A percentile compares a stretch with the other conserved stretches of the same genome.
Evolutionary conservation across 768 basidiomycete genomes (phyloP).

Genomic region (Xanthoconium purpureum): DNA sequence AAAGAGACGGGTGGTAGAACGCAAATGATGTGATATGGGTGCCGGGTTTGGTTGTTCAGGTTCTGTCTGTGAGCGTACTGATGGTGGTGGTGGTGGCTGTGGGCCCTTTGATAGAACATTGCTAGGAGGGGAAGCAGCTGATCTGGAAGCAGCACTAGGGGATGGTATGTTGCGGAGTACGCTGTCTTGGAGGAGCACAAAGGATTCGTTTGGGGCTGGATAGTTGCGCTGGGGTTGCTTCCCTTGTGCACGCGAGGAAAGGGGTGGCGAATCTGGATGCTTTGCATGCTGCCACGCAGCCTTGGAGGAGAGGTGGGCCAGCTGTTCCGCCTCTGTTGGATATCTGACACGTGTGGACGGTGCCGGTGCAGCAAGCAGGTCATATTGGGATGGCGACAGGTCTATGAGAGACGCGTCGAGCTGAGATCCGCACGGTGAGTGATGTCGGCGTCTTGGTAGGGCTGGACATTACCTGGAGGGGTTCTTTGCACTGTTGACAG

Average conservation of each 20-base stretch:
- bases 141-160: slow-evolving; percentile 43
- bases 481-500: slow-evolving; percentile 91
- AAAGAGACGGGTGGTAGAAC: slow-evolving; percentile 71
- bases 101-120: slow-evolving; percentile 24
- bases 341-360: slow-evolving; percentile 39
- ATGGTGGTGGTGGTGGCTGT: slow-evolving; percentile 24
- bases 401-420: slow-evolving; percentile 91
- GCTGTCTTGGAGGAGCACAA: slow-evolving; percentile 87
- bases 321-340: slow-evolving; percentile 43
- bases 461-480: slow-evolving; percentile 57
- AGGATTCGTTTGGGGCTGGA: slow-evolving; percentile 77
- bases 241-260: slow-evolving; percentile 55
- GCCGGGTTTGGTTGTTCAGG: slow-evolving; percentile 61
- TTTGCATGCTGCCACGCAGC: slow-evolving; percentile 62
- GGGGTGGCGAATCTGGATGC: slow-evolving; percentile 37
- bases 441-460: background rate
- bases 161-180: slow-evolving; percentile 69
- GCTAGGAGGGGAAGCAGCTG: slow-evolving; percentile 37
- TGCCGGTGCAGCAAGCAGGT: slow-evolving; percentile 72
- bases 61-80: slow-evolving; percentile 39
- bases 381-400: slow-evolving; percentile 82
- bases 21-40: slow-evolving; percentile 73
- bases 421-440: slow-evolving; percentile 34
- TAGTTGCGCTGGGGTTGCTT: slow-evolving; percentile 56
- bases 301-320: slow-evolving; percentile 50